Percentiles rank a stretch among this genome's conserved stretches.
Conservation (phyloP, 1,284 basidiomycete species). For the Microbotryum saponariae region DNA sequence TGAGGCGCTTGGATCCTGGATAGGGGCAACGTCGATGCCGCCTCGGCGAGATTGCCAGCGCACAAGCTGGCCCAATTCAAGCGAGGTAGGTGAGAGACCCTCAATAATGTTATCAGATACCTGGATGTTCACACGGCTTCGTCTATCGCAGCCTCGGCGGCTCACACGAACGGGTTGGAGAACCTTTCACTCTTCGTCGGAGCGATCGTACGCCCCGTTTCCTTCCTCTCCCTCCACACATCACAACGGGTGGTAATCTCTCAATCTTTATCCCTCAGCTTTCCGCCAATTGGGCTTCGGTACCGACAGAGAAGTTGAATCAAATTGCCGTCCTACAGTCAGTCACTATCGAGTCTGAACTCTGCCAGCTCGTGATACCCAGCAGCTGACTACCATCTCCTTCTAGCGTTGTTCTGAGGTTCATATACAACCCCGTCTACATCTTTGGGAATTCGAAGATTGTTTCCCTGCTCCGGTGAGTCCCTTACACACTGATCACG, state of each 20-base stretch:
- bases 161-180: slow-evolving; percentile 2
- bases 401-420: background rate
- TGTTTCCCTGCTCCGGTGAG: background rate
- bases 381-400: no score
- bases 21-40: slow-evolving; percentile 1
- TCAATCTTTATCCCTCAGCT: no score
- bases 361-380: background rate
- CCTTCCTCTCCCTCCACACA: background rate
- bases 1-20: no score
- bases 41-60: background rate
- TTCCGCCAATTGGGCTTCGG: background rate
- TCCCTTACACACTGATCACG: background rate
- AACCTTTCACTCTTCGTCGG: background rate
- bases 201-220: background rate
- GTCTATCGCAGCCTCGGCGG: background rate
- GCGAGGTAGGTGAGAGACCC: background rate
- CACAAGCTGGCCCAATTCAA: background rate
- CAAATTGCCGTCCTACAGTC: background rate
- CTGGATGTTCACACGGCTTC: no score
- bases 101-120: no score
- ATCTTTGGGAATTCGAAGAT: background rate
- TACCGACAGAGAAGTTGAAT: background rate
- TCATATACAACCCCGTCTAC: slow-evolving; percentile 3
- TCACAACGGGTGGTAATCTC: background rate
- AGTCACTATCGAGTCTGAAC: background rate